Conservation (phyloP, 805 yeast species). For the Metschnikowia cubensis region DNA sequence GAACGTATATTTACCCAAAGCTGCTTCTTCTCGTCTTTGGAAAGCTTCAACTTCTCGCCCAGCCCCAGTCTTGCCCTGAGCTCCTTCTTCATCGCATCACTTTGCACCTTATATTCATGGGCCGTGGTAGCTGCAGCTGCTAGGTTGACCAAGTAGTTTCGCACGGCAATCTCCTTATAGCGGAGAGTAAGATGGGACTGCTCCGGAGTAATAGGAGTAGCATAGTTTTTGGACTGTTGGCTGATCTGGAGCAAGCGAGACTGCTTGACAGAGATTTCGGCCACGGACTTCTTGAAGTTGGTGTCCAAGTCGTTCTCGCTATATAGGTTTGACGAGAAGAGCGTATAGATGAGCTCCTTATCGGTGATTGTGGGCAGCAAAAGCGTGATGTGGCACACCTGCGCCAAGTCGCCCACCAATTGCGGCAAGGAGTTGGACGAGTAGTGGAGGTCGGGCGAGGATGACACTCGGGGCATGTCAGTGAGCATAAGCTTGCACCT, state of each 20-base stretch:
- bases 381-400: slow-evolving; percentile 35
- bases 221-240: slow-evolving; percentile 18
- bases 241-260: slow-evolving; percentile 40
- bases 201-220: slow-evolving; percentile 30
- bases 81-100: slow-evolving; percentile 30
- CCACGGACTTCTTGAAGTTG: slow-evolving; percentile 44
- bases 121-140: slow-evolving; percentile 55
- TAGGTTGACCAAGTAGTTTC: slow-evolving; percentile 49
- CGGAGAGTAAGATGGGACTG: slow-evolving; percentile 32
- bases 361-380: slow-evolving; percentile 39
- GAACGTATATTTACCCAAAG: slow-evolving; percentile 50
- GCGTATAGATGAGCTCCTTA: slow-evolving; percentile 38
- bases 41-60: slow-evolving; percentile 28
- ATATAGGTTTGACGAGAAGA: slow-evolving; percentile 43
- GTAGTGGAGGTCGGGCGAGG: slow-evolving; percentile 35
- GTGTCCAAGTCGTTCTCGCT: slow-evolving; percentile 45
- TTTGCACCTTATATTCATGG: slow-evolving; percentile 27
- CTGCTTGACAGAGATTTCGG: slow-evolving; percentile 47
- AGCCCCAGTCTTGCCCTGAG: slow-evolving; percentile 13
- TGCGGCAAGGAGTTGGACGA: slow-evolving; percentile 33
- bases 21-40: slow-evolving; percentile 39
- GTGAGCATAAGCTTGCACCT: slow-evolving; percentile 44
- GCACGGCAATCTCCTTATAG: slow-evolving; percentile 43
- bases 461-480: slow-evolving; percentile 35
- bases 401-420: slow-evolving; percentile 41